phyloP scores from a whole-genome alignment of 768 basidiomycete genomes.

The Mycena amicta region DNA sequence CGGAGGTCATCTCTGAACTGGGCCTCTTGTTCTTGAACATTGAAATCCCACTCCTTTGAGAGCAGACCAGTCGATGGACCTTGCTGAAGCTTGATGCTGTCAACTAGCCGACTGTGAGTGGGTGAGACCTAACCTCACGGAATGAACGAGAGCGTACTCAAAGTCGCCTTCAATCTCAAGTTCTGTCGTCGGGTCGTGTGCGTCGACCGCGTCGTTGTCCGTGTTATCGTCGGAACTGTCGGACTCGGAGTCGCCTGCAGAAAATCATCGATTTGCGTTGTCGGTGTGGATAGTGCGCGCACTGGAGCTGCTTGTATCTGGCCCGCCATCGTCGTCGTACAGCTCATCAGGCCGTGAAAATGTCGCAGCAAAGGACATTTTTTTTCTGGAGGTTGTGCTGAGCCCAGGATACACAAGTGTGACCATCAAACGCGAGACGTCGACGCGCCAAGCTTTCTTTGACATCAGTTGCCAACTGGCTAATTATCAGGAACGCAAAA shows the following conservation, averaged over 20 bases:
- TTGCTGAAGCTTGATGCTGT: conserved; percentile 61
- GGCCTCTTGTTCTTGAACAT: conserved; percentile 60
- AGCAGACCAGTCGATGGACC: conserved; percentile 50
- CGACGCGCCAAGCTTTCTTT: background rate
- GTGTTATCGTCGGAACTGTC: conserved; percentile 16
- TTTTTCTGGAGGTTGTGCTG: no score
- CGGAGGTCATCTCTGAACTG: conserved; percentile 77
- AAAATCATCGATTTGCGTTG: background rate
- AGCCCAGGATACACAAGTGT: no score
- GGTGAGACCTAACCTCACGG: background rate
- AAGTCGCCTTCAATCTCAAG: conserved; percentile 65
- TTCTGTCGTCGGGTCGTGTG: conserved; percentile 36
- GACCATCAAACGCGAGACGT: no score
- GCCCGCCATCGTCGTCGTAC: background rate
- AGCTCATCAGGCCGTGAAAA: background rate
- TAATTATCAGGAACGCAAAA: no score
- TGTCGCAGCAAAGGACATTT: background rate
- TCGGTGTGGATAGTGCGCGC: background rate
- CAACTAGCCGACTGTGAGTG: conserved; percentile 60
- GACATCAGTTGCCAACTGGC: no score
- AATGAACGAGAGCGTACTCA: conserved; percentile 38
- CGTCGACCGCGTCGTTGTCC: conserved; percentile 4
- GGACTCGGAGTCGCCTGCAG: conserved; percentile 8
- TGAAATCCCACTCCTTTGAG: conserved; percentile 74
- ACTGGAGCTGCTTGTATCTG: background rate